Conservation (phyloP, 306 rosid genomes). For the Corylus americana region DNA sequence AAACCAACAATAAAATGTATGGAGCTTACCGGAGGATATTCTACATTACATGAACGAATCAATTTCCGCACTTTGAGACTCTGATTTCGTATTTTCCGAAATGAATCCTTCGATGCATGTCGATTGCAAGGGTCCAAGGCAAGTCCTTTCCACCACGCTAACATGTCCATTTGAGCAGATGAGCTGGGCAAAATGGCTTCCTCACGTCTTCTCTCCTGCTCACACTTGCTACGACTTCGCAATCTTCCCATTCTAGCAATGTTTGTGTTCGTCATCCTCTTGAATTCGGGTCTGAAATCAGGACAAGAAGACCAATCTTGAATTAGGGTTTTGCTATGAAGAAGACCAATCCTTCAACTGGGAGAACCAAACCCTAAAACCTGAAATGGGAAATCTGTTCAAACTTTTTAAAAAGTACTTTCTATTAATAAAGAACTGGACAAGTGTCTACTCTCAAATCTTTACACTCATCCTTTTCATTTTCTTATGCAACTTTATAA, state of each 20-base stretch:
- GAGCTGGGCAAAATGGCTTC: background rate
- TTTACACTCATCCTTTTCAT: no score
- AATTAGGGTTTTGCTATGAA: background rate
- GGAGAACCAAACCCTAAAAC: no score
- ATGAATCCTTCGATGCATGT: slow-evolving; percentile 6
- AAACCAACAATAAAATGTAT: background rate
- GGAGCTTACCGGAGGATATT: slow-evolving; percentile 30
- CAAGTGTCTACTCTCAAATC: no score
- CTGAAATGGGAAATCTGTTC: no score
- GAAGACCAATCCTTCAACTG: no score
- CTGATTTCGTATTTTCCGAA: background rate
- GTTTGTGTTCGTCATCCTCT: background rate
- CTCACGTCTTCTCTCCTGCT: background rate
- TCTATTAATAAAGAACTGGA: no score
- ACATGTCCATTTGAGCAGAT: slow-evolving; percentile 4
- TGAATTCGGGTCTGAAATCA: background rate
- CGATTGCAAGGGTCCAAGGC: slow-evolving; percentile 15
- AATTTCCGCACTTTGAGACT: background rate
- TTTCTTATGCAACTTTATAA: no score
- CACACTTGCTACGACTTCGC: background rate
- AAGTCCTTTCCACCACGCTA: slow-evolving; percentile 24
- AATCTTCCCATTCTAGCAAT: background rate
- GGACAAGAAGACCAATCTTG: background rate
- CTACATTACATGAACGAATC: slow-evolving; percentile 2
- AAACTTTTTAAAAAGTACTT: no score